phyloP scores from a whole-genome alignment of 2,329 filamentous ascomycete genomes.

The Cladosporium phlei region DNA sequence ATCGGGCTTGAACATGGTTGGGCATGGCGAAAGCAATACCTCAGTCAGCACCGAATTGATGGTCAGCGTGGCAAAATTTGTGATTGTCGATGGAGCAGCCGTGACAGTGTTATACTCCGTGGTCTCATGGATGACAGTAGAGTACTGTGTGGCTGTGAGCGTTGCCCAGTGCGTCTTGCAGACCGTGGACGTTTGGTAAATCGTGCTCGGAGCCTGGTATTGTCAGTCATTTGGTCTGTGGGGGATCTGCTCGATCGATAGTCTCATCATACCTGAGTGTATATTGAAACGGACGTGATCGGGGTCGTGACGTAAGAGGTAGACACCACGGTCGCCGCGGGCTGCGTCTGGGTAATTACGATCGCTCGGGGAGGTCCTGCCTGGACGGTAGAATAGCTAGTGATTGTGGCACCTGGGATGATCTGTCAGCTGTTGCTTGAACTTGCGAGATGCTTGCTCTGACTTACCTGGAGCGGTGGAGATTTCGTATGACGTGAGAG shows the following conservation, averaged over 20 bases:
- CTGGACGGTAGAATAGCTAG: constrained; percentile 2
- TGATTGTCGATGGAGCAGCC: neutral
- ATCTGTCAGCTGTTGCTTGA: neutral
- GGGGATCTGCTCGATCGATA: neutral
- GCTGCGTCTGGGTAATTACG: neutral
- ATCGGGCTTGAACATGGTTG: constrained; percentile 1
- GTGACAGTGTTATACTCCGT: neutral
- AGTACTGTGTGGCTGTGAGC: neutral
- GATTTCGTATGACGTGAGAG: neutral
- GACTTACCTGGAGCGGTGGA: constrained; percentile 3
- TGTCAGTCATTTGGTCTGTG: too few relatives aligned
- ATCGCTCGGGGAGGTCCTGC: neutral
- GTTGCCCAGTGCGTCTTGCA: constrained; percentile 1
- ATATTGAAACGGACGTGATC: constrained; percentile 4
- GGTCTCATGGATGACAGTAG: neutral
- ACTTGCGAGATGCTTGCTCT: neutral
- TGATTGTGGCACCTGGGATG: neutral
- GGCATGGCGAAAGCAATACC: constrained; percentile 5
- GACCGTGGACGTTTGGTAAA: constrained; percentile 5
- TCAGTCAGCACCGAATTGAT: constrained; percentile 3
- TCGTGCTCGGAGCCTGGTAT: constrained; percentile 1
- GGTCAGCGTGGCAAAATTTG: neutral
- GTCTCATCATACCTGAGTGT: neutral
- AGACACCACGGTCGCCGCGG: neutral
- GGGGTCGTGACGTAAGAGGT: neutral